phyloP scores from a whole-genome alignment of 352 stramenopile species.

The Globisporangium perplexum region DNA sequence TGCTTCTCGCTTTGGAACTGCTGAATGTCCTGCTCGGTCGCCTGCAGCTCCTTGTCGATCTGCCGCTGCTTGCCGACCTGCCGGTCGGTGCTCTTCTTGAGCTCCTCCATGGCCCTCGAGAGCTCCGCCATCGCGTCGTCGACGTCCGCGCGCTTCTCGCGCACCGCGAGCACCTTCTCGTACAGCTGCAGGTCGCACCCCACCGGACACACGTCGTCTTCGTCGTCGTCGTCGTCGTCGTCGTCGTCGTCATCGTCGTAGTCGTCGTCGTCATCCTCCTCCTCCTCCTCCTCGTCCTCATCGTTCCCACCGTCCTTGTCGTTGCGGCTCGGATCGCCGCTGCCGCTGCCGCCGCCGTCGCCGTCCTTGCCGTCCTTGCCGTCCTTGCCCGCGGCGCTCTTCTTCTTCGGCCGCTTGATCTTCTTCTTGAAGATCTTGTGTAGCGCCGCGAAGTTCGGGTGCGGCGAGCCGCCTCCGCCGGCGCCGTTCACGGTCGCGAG shows the following conservation, averaged over 20 bases:
- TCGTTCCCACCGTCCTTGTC: conserved; percentile 57
- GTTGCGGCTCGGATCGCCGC: conserved; percentile 16
- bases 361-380: conserved; percentile 33
- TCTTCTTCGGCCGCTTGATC: conserved; percentile 90
- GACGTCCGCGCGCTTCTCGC: conserved; percentile 88
- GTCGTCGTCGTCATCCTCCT: conserved; percentile 65
- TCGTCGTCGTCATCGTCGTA: conserved; percentile 85
- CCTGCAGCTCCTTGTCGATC: conserved; percentile 91
- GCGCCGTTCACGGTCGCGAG: conserved; percentile 59
- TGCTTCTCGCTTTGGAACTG: conserved; percentile 94
- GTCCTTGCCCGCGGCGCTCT: conserved; percentile 8
- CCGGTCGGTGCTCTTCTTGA: conserved; percentile 82
- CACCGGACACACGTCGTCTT: conserved; percentile 87
- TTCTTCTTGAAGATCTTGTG: conserved; percentile 91
- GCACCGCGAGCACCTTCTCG: conserved; percentile 89
- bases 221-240: conserved; percentile 88
- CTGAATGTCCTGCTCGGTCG: conserved; percentile 86
- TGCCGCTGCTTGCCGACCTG: conserved; percentile 79
- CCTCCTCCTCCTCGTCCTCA: conserved; percentile 64
- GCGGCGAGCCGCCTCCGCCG: conserved; percentile 24
- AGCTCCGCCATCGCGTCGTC: conserved; percentile 88
- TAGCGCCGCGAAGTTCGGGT: conserved; percentile 63
- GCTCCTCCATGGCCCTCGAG: conserved; percentile 83
- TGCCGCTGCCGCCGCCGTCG: conserved; percentile 21
- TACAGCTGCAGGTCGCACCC: conserved; percentile 89